Percentiles rank a stretch among this genome's conserved stretches.
These are phyloP conservation scores for Neoboletus subvelutipes DNA, from an alignment of 768 basidiomycete genomes.

Conservation along the genomic window DNA sequence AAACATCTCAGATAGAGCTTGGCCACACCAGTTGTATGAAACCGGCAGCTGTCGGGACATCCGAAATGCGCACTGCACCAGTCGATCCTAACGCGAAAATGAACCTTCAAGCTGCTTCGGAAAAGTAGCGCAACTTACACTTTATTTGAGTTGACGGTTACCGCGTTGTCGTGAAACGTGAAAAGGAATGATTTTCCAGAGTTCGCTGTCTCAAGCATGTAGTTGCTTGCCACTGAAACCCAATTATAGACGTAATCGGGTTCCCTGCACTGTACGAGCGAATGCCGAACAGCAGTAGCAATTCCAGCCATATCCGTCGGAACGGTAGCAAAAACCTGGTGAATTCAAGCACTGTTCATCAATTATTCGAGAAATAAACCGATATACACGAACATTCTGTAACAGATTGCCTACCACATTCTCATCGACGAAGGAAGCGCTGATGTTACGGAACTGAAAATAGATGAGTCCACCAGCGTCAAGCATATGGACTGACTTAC, in stretches of 20 bases:
- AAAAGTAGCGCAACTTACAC: conserved; percentile 8
- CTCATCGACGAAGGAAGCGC: conserved; percentile 18
- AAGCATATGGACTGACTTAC: conserved; percentile 15
- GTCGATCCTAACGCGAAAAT: conserved; percentile 16
- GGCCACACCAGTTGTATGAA: conserved; percentile 12
- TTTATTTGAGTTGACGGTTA: conserved; percentile 26
- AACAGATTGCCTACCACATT: conserved; percentile 21
- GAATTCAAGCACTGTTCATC: neutral
- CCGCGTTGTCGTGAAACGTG: neutral
- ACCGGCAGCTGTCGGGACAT: conserved; percentile 17
- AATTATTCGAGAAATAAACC: neutral
- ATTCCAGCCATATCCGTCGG: conserved; percentile 20
- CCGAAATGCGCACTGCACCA: conserved; percentile 26
- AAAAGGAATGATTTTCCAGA: conserved; percentile 18
- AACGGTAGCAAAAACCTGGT: conserved; percentile 13
- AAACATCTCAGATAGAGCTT: conserved; percentile 27
- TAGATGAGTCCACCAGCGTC: neutral
- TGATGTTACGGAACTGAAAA: conserved; percentile 20
- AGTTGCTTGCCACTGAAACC: conserved; percentile 17
- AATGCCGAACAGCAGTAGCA: conserved; percentile 15
- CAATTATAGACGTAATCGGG: conserved; percentile 17
- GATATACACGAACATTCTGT: conserved; percentile 18
- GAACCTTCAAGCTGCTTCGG: neutral
- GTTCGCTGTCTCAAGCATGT: conserved; percentile 22
- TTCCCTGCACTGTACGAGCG: conserved; percentile 15